Evolutionary conservation across 2,329 filamentous ascomycete species (phyloP).

Genomic region (Hymenoscyphus fructigenus): DNA sequence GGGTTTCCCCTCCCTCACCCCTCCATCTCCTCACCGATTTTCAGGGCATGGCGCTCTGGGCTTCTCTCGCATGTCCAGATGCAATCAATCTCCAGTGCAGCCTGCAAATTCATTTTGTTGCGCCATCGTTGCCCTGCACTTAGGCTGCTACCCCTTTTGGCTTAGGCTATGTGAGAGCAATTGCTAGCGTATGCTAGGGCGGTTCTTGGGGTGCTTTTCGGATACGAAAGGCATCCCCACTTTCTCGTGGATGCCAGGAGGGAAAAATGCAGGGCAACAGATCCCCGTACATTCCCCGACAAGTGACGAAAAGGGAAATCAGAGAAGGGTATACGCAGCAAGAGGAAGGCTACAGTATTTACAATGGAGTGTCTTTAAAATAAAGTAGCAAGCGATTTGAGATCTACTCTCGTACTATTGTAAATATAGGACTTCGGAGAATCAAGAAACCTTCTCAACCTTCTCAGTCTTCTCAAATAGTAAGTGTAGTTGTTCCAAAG

Average conservation of each 20-base stretch:
- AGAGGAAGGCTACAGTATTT: background rate
- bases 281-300: slow-evolving; percentile 1
- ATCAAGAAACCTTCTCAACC: no score
- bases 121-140: background rate
- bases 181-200: background rate
- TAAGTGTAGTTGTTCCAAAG: no score
- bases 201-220: background rate
- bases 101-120: slow-evolving; percentile 5
- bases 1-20: background rate
- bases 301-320: background rate
- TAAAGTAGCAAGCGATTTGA: background rate
- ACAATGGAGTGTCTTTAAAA: background rate
- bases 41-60: background rate
- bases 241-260: background rate
- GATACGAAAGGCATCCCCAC: background rate
- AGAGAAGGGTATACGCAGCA: background rate
- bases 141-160: slow-evolving; percentile 1
- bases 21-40: background rate
- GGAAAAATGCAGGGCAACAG: slow-evolving; percentile 1
- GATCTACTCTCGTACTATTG: no score
- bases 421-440: no score
- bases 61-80: background rate
- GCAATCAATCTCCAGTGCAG: slow-evolving; percentile 1
- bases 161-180: background rate
- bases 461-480: no score